Conservation (phyloP, 768 basidiomycete species). For the Clathrus columnatus region DNA sequence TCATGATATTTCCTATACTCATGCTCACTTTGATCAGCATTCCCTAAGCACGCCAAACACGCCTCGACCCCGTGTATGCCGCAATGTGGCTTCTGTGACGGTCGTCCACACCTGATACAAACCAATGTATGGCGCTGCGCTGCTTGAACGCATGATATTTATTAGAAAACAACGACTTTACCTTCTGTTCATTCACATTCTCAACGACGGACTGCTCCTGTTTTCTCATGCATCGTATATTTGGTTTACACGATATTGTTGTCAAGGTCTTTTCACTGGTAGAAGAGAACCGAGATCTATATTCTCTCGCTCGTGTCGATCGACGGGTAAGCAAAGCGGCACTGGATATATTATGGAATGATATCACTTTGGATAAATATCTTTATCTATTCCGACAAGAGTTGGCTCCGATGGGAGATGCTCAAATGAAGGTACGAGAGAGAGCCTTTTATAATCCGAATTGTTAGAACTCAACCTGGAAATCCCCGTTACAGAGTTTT, state of each 20-base stretch:
- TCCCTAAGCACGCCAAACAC: neutral
- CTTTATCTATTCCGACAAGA: neutral
- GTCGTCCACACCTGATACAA: neutral
- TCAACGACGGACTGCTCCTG: neutral
- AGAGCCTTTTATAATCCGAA: too few relatives aligned
- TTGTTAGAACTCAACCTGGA: too few relatives aligned
- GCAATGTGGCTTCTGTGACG: neutral
- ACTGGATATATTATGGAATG: neutral
- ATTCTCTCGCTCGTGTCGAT: neutral
- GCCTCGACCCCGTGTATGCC: neutral
- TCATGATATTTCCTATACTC: too few relatives aligned
- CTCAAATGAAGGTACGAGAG: neutral
- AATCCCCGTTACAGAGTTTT: too few relatives aligned
- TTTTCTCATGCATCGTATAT: neutral
- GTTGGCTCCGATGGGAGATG: neutral
- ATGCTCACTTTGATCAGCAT: neutral
- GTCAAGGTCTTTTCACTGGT: neutral
- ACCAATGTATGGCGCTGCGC: too few relatives aligned
- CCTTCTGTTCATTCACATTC: neutral
- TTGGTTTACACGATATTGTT: neutral
- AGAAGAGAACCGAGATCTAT: neutral
- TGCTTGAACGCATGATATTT: neutral
- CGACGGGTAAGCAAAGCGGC: neutral
- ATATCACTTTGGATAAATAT: neutral
- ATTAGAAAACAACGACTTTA: neutral